Percentiles rank a stretch among this genome's conserved stretches.
Conservation (phyloP, 495 filamentous ascomycete genomes). For the Aspergillus baeticus region DNA sequence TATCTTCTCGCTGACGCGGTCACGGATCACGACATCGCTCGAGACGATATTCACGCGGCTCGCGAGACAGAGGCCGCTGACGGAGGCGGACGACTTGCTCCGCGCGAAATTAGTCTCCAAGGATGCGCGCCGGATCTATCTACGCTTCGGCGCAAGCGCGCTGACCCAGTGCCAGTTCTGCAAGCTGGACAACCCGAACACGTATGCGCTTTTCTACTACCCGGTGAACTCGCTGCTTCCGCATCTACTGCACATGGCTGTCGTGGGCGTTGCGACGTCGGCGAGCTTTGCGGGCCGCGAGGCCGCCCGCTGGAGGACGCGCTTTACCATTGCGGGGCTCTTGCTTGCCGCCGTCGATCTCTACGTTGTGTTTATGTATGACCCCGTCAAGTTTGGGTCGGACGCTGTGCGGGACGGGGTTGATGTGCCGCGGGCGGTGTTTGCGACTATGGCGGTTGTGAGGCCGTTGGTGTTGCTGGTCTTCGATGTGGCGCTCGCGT, state of each 20-base stretch:
- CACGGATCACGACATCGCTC: slow-evolving; percentile 77
- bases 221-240: slow-evolving; percentile 67
- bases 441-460: slow-evolving; percentile 61
- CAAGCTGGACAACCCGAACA: slow-evolving; percentile 64
- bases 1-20: slow-evolving; percentile 74
- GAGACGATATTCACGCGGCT: slow-evolving; percentile 87
- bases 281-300: slow-evolving; percentile 53
- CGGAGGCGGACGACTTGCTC: slow-evolving; percentile 60
- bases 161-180: slow-evolving; percentile 80
- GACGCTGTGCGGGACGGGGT: slow-evolving; percentile 37
- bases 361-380: slow-evolving; percentile 59
- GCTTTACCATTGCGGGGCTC: slow-evolving; percentile 63
- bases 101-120: slow-evolving; percentile 64
- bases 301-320: slow-evolving; percentile 64
- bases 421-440: slow-evolving; percentile 48
- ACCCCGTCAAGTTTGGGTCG: slow-evolving; percentile 52
- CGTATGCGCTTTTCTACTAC: slow-evolving; percentile 78
- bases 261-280: slow-evolving; percentile 65
- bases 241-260: slow-evolving; percentile 71
- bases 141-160: slow-evolving; percentile 73
- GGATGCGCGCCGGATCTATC: slow-evolving; percentile 75
- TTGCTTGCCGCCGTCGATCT: slow-evolving; percentile 61
- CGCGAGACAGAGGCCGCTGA: slow-evolving; percentile 61
- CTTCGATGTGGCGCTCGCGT: slow-evolving; percentile 60
- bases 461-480: slow-evolving; percentile 59